A percentile compares a stretch with the other conserved stretches of the same genome.
Evolutionary conservation across 1,139 yeast species (phyloP).

Genomic region (Dujonia santamariae): DNA sequence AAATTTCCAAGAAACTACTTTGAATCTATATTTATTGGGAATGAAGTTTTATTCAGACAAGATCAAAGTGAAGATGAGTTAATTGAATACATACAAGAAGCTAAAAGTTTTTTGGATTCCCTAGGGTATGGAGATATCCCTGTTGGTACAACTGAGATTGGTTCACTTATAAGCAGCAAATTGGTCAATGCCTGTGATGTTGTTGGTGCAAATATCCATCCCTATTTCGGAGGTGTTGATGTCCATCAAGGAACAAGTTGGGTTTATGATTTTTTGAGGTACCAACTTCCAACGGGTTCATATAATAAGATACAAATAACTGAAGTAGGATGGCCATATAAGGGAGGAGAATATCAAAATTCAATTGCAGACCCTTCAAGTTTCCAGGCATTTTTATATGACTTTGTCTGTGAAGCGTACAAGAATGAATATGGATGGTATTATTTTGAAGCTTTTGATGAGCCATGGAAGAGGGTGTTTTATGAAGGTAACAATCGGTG

Average conservation of each 20-base stretch:
- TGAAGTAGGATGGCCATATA: slow-evolving; percentile 73
- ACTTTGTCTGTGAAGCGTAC: slow-evolving; percentile 51
- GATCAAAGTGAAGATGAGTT: slow-evolving; percentile 42
- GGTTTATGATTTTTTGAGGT: slow-evolving; percentile 48
- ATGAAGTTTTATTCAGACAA: slow-evolving; percentile 58
- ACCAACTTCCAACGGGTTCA: slow-evolving; percentile 35
- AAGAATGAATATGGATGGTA: slow-evolving; percentile 46
- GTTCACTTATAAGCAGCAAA: slow-evolving; percentile 35
- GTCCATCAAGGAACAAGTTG: slow-evolving; percentile 51
- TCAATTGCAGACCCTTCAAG: slow-evolving; percentile 47
- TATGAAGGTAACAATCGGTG: slow-evolving; percentile 47
- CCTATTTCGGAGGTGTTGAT: slow-evolving; percentile 60
- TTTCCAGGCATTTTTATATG: slow-evolving; percentile 46
- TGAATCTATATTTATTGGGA: slow-evolving; percentile 57
- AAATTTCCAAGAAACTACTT: slow-evolving; percentile 46
- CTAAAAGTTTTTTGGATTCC: slow-evolving; percentile 32
- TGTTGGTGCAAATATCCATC: slow-evolving; percentile 65
- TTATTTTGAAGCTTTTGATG: slow-evolving; percentile 72
- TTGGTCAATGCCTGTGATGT: slow-evolving; percentile 47
- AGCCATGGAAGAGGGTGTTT: slow-evolving; percentile 62
- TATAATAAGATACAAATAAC: slow-evolving; percentile 43
- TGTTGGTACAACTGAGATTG: slow-evolving; percentile 58
- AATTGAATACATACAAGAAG: slow-evolving; percentile 39
- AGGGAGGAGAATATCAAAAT: slow-evolving; percentile 48
- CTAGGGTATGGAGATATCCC: slow-evolving; percentile 37